Evolutionary conservation across 2,329 filamentous ascomycete genomes (phyloP), one percentile per base, ranked within the genome.

Genomic region (Aspergillus ruber): DNA sequence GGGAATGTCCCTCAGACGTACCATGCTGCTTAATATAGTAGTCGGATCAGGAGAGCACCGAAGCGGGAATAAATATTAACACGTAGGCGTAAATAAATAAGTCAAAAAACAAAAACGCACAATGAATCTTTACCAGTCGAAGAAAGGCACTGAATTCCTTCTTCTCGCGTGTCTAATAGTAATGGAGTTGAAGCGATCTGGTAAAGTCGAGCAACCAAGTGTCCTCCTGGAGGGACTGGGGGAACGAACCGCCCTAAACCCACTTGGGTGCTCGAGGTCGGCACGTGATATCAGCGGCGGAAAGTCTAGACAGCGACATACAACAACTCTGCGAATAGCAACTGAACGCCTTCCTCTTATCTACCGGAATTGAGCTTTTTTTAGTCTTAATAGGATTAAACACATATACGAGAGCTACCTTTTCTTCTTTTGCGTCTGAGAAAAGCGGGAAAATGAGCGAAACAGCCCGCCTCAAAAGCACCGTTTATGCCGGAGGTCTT

Each of bases 1-100:
- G 69, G 90, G 88, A 66, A 98, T 94, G 77, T 97, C 90, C 78
- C 91, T 84, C 72, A 97, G 79, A 75, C 90, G 88, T 73, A 96
- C 91, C 93, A 98, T 98, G 70, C 60, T 73, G 62, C 48, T 32
- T 54, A 53, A 46, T 42, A 52, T 49, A 50, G 44, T 49, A 50
- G 50, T 55, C 56, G 57, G 51, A 51, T 59, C 45, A 50, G 50
- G 52, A 45, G 54, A 47, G 43, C 50, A 55, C 47, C 43, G 54
- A 48, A 17, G 48, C 52, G 52, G 36, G 42, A 43, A 10, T 29
- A 29, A 29, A 29, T 29, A 29, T 29, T 29, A 29, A 29, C 25
- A 29, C 25, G 25, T 29, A 29, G 25, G 25, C 25, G 25, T 12
- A 29, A 29, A 29, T 5, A 29, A 29, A 29, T 4, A 29, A 12